Conservation (phyloP, 1,139 yeast species). For the Debaryomycetaceae sp. region DNA sequence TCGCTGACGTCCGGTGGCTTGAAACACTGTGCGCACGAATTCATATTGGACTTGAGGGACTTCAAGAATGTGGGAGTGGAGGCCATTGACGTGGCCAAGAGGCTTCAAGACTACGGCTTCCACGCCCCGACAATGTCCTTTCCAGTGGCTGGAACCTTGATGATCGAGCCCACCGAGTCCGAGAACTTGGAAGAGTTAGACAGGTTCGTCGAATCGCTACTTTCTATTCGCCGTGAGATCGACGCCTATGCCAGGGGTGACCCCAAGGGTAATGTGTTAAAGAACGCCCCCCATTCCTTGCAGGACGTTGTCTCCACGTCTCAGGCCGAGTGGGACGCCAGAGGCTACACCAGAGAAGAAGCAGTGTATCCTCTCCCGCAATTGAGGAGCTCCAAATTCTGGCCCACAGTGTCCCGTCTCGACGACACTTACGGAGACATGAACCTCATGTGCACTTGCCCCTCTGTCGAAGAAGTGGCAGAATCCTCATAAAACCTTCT, state of each 20-base stretch:
- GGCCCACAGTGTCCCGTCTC: constrained; percentile 92
- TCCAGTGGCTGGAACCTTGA: constrained; percentile 95
- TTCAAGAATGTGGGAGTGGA: constrained; percentile 81
- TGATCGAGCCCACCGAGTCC: constrained; percentile 98
- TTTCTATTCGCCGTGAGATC: constrained; percentile 80
- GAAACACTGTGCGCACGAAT: constrained; percentile 94
- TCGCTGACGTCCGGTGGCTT: constrained; percentile 45
- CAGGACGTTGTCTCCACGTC: constrained; percentile 63
- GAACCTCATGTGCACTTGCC: constrained; percentile 92
- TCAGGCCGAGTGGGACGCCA: constrained; percentile 63
- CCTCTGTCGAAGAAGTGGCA: constrained; percentile 69
- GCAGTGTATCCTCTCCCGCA: constrained; percentile 89
- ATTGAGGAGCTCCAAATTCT: constrained; percentile 73
- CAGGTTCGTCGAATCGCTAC: constrained; percentile 84
- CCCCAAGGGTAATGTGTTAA: constrained; percentile 66
- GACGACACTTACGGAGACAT: constrained; percentile 94
- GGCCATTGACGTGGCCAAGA: constrained; percentile 94
- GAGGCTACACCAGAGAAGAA: constrained; percentile 89
- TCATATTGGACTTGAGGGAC: constrained; percentile 85
- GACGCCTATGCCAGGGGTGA: constrained; percentile 68
- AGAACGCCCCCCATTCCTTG: constrained; percentile 90
- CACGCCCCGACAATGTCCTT: constrained; percentile 99
- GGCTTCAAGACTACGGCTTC: constrained; percentile 96
- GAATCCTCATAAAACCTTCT: constrained; percentile 6
- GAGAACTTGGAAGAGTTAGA: constrained; percentile 87